Evolutionary conservation across 2,329 filamentous ascomycete genomes (phyloP), one percentile per base, ranked within the genome.

Genomic region (Geoglossum cookeanum): DNA sequence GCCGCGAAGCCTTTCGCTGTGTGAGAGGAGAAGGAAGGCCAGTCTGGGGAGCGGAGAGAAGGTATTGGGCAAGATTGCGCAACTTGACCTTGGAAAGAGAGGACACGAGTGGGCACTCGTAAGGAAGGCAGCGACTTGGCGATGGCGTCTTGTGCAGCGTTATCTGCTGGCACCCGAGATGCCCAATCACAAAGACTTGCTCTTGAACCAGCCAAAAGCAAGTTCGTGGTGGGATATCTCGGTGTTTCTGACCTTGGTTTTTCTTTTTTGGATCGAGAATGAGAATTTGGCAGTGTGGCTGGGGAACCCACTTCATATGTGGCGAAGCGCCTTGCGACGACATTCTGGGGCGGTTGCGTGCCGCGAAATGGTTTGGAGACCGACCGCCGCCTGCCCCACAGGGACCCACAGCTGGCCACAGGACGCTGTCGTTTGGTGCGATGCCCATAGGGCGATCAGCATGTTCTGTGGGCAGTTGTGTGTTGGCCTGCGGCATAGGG

Each of bases 51-150:
- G n/a, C 6, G n/a, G 42, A 4, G 42, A 45, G n/a, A 17, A 13
- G n/a, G 22, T 2, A 6, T 13, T 17, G 4, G 42, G 42, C 4
- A 42, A 45, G 39, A 15, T 4, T 9, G n/a, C 4, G 4, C n/a
- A 15, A 15, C 11, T 37, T 37, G 35, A 13, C 7, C 1, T 37
- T 7, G 3, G 35, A 44, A 6, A 22, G 58, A 61, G 42, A 49
- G 58, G 8, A 56, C 60, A 11, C 57, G 60, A 4, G 58, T 45
- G 15, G 42, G 4, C n/a, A 22, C 42, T 6, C 2, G 22, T 9
- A 22, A 13, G 17, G 13, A 45, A 22, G 5, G n/a, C 4, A 17
- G n/a, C 7, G 6, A 45, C 42, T 45, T 45, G 42, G 42, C 42
- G 42, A 45, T 45, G 42, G 22, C 5, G 42, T 22, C 22, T 45